Evolutionary conservation across 1,284 basidiomycete genomes (phyloP), one percentile per base, ranked within the genome.

Genomic region (Macrocystidia cucumis): DNA sequence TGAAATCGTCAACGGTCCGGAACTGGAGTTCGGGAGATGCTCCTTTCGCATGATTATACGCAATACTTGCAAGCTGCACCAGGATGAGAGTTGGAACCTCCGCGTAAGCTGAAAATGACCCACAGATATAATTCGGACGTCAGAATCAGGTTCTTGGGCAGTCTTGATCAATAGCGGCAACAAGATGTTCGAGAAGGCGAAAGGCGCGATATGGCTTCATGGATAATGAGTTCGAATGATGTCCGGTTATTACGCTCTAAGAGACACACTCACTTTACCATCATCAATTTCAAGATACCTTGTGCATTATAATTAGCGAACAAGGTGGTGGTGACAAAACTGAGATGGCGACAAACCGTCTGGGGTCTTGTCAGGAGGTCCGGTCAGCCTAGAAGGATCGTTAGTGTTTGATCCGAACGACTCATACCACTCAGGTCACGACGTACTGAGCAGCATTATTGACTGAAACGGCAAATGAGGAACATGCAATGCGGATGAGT

Each of bases 71-170:
- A 30, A 30, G 29, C 29, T 30, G 29, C 2, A 45, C 25, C 39
- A 14, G 42, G 32, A 1, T 42, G 38, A 14, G 46, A 44, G 12
- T 38, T 30, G 13, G 33, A 36, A 5, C 26, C 36, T 6, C 36
- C 31, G 28, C 50, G 54, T 3, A n/a, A n/a, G n/a, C n/a, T n/a
- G n/a, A n/a, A n/a, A n/a, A n/a, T n/a, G n/a, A 45, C 66, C 32
- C 26, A 74, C 74, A 30, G 59, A 60, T 3, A 75, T 56, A 12
- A 77, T 54, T 11, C 74, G 66, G 23, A 74, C 70, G 41, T 76
- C 74, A 0, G 64, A 54, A 22, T 54, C 55, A 2, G 60, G 57
- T 34, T 63, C 48, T 17, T 59, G 46, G 1, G 68, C 62, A 0
- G 74, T 74, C 29, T 58, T 53, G 34, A 58, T 59, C 17, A 77